Conservation (phyloP, 106 monocot genomes). For the Narthecium ossifragum region DNA sequence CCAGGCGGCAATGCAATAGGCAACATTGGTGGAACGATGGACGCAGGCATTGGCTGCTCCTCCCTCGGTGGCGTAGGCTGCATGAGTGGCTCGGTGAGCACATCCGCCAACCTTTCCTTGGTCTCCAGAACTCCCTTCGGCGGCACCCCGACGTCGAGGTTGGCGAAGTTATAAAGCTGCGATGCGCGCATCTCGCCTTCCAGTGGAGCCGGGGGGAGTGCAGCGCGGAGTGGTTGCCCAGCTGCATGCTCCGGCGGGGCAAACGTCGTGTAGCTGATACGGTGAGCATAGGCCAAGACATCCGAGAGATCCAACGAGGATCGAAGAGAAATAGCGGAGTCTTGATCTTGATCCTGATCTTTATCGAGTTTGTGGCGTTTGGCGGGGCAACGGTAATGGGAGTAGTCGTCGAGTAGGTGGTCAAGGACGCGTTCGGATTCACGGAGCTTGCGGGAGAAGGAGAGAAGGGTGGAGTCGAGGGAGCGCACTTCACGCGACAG, state of each 20-base stretch:
- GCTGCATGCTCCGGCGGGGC: slow-evolving; percentile 93
- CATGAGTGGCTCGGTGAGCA: slow-evolving; percentile 28
- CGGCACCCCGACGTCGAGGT: slow-evolving; percentile 67
- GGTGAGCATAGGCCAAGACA: slow-evolving; percentile 68
- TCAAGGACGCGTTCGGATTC: slow-evolving; percentile 67
- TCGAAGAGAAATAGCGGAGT: slow-evolving; percentile 12
- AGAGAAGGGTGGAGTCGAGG: slow-evolving; percentile 45
- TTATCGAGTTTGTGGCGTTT: slow-evolving; percentile 13
- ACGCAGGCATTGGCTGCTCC: slow-evolving; percentile 15
- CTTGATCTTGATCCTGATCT: neutral
- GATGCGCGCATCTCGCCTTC: slow-evolving; percentile 97
- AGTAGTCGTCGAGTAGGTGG: slow-evolving; percentile 71
- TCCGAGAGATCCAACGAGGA: slow-evolving; percentile 58
- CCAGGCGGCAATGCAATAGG: slow-evolving; percentile 54
- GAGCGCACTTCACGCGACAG: slow-evolving; percentile 38
- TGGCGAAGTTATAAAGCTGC: slow-evolving; percentile 70
- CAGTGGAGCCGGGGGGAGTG: slow-evolving; percentile 91
- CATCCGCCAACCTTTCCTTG: slow-evolving; percentile 27
- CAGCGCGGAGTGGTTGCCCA: slow-evolving; percentile 69
- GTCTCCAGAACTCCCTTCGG: slow-evolving; percentile 31
- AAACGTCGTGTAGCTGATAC: slow-evolving; percentile 97
- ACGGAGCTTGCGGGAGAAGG: slow-evolving; percentile 57
- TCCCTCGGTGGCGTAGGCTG: slow-evolving; percentile 63
- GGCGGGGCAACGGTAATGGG: slow-evolving; percentile 38
- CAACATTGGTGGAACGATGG: slow-evolving; percentile 21